Conservation (phyloP, 2,329 filamentous ascomycete species). For the Colletotrichum ledebouriae region DNA sequence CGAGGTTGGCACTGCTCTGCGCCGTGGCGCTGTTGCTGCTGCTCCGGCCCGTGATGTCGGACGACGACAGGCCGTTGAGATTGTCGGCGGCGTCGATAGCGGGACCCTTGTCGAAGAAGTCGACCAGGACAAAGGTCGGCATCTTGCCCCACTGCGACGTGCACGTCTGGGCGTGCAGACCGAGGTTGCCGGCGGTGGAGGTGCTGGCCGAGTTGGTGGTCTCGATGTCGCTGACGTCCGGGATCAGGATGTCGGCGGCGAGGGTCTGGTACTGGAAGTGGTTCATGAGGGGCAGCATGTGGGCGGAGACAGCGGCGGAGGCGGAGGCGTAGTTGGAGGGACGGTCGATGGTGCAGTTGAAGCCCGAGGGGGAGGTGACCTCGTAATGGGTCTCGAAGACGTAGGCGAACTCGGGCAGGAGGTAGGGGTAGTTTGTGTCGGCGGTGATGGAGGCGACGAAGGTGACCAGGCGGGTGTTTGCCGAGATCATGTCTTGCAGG, state of each 20-base stretch:
- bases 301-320: constrained; percentile 66
- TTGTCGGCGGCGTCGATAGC: constrained; percentile 77
- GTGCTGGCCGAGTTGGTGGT: constrained; percentile 76
- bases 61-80: constrained; percentile 68
- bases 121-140: constrained; percentile 82
- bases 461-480: constrained; percentile 74
- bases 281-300: constrained; percentile 80
- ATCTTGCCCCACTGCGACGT: constrained; percentile 68
- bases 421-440: constrained; percentile 63
- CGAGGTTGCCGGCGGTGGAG: constrained; percentile 64
- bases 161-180: constrained; percentile 68
- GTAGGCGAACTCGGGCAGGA: constrained; percentile 74
- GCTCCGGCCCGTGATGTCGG: constrained; percentile 53
- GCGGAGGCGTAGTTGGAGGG: constrained; percentile 66
- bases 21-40: constrained; percentile 43
- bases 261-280: constrained; percentile 79
- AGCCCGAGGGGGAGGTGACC: constrained; percentile 71
- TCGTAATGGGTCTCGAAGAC: constrained; percentile 82
- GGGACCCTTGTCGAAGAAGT: constrained; percentile 82
- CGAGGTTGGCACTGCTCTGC: constrained; percentile 36
- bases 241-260: constrained; percentile 68
- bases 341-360: constrained; percentile 79
- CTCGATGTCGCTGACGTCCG: constrained; percentile 70
- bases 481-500: constrained; percentile 75
- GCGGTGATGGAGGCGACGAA: constrained; percentile 72